phyloP scores from a whole-genome alignment of 1,284 basidiomycete genomes.

The Puccinia hordei region DNA sequence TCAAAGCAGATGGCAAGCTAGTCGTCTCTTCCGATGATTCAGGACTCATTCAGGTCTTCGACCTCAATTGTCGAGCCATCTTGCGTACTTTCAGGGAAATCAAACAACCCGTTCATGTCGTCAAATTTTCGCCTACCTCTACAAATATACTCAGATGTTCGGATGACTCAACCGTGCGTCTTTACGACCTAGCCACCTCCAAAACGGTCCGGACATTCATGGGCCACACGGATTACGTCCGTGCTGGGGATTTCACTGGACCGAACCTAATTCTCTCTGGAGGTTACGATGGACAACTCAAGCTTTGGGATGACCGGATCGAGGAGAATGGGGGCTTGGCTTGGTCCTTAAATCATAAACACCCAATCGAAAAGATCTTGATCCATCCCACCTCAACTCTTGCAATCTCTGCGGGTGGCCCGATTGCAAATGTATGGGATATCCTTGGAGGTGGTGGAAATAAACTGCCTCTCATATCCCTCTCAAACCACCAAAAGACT shows the following conservation, averaged over 20 bases:
- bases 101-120: constrained; percentile 91
- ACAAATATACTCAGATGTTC: constrained; percentile 90
- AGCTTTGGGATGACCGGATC: constrained; percentile 79
- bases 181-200: constrained; percentile 96
- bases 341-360: constrained; percentile 56
- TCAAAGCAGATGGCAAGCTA: constrained; percentile 89
- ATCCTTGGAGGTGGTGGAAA: constrained; percentile 74
- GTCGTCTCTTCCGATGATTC: constrained; percentile 93
- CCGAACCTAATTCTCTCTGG: constrained; percentile 85
- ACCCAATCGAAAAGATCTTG: constrained; percentile 89
- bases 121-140: constrained; percentile 78
- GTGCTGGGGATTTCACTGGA: constrained; percentile 81
- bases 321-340: constrained; percentile 57
- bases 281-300: constrained; percentile 89
- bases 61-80: constrained; percentile 90
- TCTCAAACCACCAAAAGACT: constrained; percentile 98
- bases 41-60: constrained; percentile 92
- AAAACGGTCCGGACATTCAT: constrained; percentile 75
- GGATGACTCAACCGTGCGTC: constrained; percentile 87
- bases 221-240: constrained; percentile 91
- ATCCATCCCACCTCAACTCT: constrained; percentile 88
- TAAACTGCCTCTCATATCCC: constrained; percentile 70
- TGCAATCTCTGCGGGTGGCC: constrained; percentile 82
- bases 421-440: constrained; percentile 94
- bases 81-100: constrained; percentile 87